phyloP scores from a whole-genome alignment of 441 rosid species.

The Daphne laureola region DNA sequence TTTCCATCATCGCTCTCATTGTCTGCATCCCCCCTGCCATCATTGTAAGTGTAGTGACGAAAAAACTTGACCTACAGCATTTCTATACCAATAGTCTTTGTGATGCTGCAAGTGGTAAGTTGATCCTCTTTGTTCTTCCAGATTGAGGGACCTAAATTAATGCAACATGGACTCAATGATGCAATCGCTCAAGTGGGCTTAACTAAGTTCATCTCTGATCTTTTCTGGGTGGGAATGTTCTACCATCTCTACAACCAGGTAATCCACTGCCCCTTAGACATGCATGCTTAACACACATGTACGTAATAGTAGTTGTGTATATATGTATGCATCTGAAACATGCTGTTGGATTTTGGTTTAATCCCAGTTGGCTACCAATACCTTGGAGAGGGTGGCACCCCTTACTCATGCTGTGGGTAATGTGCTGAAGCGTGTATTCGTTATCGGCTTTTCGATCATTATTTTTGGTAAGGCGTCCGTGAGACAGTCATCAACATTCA shows the following conservation, averaged over 20 bases:
- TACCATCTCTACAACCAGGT: slow-evolving; percentile 98
- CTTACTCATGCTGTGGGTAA: slow-evolving; percentile 95
- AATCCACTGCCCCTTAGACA: too few species aligned
- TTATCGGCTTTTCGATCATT: slow-evolving; percentile 82
- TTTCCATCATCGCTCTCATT: slow-evolving; percentile 81
- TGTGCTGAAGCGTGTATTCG: slow-evolving; percentile 94
- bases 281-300: too few species aligned
- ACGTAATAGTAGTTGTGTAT: too few species aligned
- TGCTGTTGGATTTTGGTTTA: slow-evolving; percentile 3
- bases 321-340: not conserved
- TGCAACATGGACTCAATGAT: slow-evolving; percentile 63
- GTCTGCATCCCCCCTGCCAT: slow-evolving; percentile 90
- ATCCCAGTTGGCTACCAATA: slow-evolving; percentile 81
- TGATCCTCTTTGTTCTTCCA: slow-evolving; percentile 17
- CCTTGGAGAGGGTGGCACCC: slow-evolving; percentile 95
- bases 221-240: slow-evolving; percentile 97
- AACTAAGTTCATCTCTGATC: slow-evolving; percentile 77
- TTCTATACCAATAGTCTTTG: not conserved
- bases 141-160: slow-evolving; percentile 84
- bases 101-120: slow-evolving; percentile 1
- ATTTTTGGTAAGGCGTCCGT: slow-evolving; percentile 52
- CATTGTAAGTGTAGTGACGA: slow-evolving; percentile 54
- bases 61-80: slow-evolving; percentile 1
- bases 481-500: not conserved
- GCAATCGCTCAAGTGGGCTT: slow-evolving; percentile 83